phyloP scores from a whole-genome alignment of 2,329 filamentous ascomycete genomes.

The Ceratocystiopsis brevicomis region DNA sequence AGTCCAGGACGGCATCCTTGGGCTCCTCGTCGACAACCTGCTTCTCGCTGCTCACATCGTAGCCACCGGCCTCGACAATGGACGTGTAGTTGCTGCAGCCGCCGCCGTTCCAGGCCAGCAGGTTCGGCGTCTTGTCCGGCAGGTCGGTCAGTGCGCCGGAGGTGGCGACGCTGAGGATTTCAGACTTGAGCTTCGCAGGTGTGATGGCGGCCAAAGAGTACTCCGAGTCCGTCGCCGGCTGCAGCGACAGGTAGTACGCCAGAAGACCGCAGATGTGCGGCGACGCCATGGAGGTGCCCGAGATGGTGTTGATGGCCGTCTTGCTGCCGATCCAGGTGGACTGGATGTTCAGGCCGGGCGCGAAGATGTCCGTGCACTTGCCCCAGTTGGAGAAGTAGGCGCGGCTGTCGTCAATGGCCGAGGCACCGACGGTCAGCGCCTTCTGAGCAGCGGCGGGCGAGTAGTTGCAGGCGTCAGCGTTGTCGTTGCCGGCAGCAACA shows the following conservation, averaged over 20 bases:
- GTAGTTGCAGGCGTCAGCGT: constrained; percentile 98
- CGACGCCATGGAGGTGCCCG: constrained; percentile 96
- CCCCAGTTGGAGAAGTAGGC: constrained; percentile 99
- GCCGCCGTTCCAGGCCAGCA: constrained; percentile 97
- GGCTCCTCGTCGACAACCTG: constrained; percentile 17
- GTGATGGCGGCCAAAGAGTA: constrained; percentile 80
- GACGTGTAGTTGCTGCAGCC: constrained; percentile 78
- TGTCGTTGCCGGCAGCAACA: constrained; percentile 96
- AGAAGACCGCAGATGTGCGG: constrained; percentile 91
- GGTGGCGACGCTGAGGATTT: constrained; percentile 69
- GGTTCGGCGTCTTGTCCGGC: constrained; percentile 71
- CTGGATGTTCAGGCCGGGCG: constrained; percentile 85
- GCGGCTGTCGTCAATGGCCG: constrained; percentile 80
- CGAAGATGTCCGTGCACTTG: constrained; percentile 98
- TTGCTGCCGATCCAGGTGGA: constrained; percentile 98
- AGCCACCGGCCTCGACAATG: constrained; percentile 58
- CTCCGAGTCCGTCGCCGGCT: constrained; percentile 75
- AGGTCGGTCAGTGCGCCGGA: constrained; percentile 61
- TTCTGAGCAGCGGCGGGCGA: constrained; percentile 84
- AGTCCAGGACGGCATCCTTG: constrained; percentile 17
- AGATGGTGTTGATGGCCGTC: constrained; percentile 95
- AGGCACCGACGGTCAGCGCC: constrained; percentile 90
- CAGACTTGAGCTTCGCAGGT: constrained; percentile 83
- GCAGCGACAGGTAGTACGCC: constrained; percentile 94
- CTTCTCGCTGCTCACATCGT: constrained; percentile 24